These are phyloP conservation scores for Ramaria rubella DNA, from an alignment of 768 basidiomycete genomes.

Conservation along the genomic window DNA sequence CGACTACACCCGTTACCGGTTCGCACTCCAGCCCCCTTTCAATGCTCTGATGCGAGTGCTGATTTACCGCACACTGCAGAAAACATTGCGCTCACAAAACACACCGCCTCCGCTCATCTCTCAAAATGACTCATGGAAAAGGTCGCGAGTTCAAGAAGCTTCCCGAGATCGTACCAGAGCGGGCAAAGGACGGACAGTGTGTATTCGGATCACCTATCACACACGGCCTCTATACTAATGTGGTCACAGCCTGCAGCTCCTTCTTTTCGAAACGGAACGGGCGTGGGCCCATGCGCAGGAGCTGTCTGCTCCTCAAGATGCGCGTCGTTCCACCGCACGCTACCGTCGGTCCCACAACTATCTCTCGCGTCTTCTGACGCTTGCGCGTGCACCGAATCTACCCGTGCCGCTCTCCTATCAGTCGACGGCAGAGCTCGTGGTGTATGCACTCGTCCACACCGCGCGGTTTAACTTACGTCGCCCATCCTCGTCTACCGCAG, in stretches of 20 bases:
- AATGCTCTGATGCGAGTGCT: neutral
- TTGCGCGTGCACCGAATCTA: slow-evolving; percentile 1
- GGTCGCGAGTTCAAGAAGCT: slow-evolving; percentile 87
- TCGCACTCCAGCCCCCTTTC: neutral
- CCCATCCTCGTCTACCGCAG: neutral
- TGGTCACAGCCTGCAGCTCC: slow-evolving; percentile 59
- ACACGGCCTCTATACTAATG: neutral
- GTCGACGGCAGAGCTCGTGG: slow-evolving; percentile 58
- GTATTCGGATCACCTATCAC: slow-evolving; percentile 21
- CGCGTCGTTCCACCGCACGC: slow-evolving; percentile 66
- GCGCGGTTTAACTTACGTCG: slow-evolving; percentile 66
- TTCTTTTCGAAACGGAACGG: slow-evolving; percentile 87
- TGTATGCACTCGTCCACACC: slow-evolving; percentile 75
- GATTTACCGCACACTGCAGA: slow-evolving; percentile 33
- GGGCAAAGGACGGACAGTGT: slow-evolving; percentile 80
- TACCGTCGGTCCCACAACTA: slow-evolving; percentile 72
- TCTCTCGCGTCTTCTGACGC: slow-evolving; percentile 1
- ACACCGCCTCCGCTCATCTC: slow-evolving; percentile 75
- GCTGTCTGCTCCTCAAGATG: slow-evolving; percentile 50
- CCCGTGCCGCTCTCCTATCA: slow-evolving; percentile 43
- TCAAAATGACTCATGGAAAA: slow-evolving; percentile 84
- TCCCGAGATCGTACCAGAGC: slow-evolving; percentile 58
- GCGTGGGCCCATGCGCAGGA: slow-evolving; percentile 90
- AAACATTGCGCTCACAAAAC: slow-evolving; percentile 91
- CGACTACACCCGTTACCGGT: slow-evolving; percentile 84